Percentiles rank a stretch among this genome's conserved stretches.
These are phyloP conservation scores for Agapanthus africanus DNA, from an alignment of 106 monocot genomes.

Conservation along the genomic window DNA sequence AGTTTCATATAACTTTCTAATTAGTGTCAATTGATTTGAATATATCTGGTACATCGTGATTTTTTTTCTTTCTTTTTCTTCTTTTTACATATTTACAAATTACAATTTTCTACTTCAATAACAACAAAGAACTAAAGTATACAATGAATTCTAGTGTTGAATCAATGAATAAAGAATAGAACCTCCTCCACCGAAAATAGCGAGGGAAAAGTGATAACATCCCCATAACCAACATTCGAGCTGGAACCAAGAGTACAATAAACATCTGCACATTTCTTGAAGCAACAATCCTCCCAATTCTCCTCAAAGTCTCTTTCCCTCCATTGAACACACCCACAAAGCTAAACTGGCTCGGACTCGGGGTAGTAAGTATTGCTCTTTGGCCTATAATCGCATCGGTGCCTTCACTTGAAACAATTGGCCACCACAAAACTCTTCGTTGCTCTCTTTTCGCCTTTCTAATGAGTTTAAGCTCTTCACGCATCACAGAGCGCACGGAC, in stretches of 20 bases:
- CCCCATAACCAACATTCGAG: constrained; percentile 34
- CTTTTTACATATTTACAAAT: too few species aligned
- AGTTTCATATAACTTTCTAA: too few species aligned
- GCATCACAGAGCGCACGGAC: constrained; percentile 14
- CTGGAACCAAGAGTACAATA: constrained; percentile 36
- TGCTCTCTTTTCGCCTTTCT: constrained; percentile 32
- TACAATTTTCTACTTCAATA: too few species aligned
- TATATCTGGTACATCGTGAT: too few species aligned
- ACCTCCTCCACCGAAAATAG: too few species aligned
- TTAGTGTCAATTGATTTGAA: too few species aligned
- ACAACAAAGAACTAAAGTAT: too few species aligned
- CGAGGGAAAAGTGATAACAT: constrained; percentile 25
- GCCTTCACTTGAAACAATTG: constrained; percentile 11
- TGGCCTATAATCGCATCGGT: not conserved
- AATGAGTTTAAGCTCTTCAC: constrained; percentile 4
- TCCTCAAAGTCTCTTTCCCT: constrained; percentile 40
- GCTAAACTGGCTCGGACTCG: constrained; percentile 14
- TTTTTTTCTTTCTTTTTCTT: too few species aligned
- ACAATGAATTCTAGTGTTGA: too few species aligned
- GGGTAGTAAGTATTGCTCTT: not conserved
- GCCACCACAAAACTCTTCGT: constrained; percentile 9
- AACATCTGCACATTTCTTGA: constrained; percentile 7
- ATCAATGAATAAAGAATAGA: too few species aligned
- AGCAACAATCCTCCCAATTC: constrained; percentile 13
- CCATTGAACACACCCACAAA: constrained; percentile 44